phyloP scores from a whole-genome alignment of 2,329 filamentous ascomycete species.

The Sporothrix mexicana region DNA sequence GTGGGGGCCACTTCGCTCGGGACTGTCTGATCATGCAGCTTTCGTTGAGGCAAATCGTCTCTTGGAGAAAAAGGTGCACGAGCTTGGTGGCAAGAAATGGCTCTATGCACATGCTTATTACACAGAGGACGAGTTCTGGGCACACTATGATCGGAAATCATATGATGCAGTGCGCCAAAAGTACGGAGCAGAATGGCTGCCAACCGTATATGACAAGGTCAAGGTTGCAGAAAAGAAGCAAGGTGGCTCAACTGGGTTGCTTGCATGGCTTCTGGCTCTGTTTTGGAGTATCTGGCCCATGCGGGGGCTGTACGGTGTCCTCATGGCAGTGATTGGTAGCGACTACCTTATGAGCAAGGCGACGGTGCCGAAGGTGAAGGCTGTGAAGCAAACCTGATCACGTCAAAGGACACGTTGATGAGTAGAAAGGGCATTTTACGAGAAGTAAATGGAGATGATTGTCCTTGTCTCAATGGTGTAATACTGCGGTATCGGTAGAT shows the following conservation, averaged over 20 bases:
- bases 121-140: slow-evolving; percentile 71
- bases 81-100: slow-evolving; percentile 70
- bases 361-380: background rate
- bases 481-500: no score
- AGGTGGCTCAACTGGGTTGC: slow-evolving; percentile 43
- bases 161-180: slow-evolving; percentile 64
- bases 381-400: background rate
- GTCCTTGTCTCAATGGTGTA: no score
- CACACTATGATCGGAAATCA: slow-evolving; percentile 63
- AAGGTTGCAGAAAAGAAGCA: slow-evolving; percentile 54
- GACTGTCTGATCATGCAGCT: slow-evolving; percentile 49
- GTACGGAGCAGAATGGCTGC: slow-evolving; percentile 65
- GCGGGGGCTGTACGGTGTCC: slow-evolving; percentile 54
- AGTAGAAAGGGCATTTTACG: no score
- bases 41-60: slow-evolving; percentile 63
- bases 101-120: slow-evolving; percentile 74
- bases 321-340: slow-evolving; percentile 51
- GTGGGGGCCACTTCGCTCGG: slow-evolving; percentile 56
- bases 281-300: slow-evolving; percentile 51
- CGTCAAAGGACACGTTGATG: no score
- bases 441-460: no score
- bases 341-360: slow-evolving; percentile 51
- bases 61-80: slow-evolving; percentile 64
- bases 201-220: slow-evolving; percentile 72
- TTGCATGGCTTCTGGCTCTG: slow-evolving; percentile 44